Base-by-base conservation (phyloP, 805 yeast species). In the Cyberlindnera subsufficiens region DNA sequence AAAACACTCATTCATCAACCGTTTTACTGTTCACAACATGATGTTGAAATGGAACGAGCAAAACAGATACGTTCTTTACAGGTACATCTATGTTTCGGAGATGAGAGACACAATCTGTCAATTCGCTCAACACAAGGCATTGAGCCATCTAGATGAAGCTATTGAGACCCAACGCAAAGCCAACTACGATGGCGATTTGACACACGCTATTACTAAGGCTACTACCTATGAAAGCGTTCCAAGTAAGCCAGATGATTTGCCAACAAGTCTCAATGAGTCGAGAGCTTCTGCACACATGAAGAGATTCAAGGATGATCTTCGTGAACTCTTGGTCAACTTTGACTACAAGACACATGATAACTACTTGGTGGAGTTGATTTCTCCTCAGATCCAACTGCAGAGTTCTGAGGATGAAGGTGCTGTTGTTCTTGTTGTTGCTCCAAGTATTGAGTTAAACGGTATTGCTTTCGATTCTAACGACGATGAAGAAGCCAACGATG, bases 321-420 rank as follows among this genome's bases (percentile, higher is more conserved):
- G 54, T 63, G 74, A 45, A 53, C 57, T 6, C 59, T 72, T 62
- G 6, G 60, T 64, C 1, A 65, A 61, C 3, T 58, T 64, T 35
- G 46, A 59, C 54, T 65, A 43, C 69, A 61, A 53, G 45, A 57
- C 69, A 4, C 68, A 61, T 34, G 77, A 80, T 41, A 77, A 84
- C 35, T 84, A 79, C 56, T 66, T 80, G 47, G 70, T 90, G 27
- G 80, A 80, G 45, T 68, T 91, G 35, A 67, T 83, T 6, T 77
- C 87, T 22, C 96, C 97, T 0, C 96, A 91, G 60, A 77, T 89
- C 37, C 97, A 90, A 58, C 54, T 84, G 20, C 71, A 76, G 38
- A 68, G 77, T 14, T 71, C 70, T 27, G 68, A 69, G 42, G 71
- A 73, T 20, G 72, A 68, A 3, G 78, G 77, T 35, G 67, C 84